Evolutionary conservation across 2,329 filamentous ascomycete genomes (phyloP), one percentile per base, ranked within the genome.

Genomic region (Neonectria ditissima): DNA sequence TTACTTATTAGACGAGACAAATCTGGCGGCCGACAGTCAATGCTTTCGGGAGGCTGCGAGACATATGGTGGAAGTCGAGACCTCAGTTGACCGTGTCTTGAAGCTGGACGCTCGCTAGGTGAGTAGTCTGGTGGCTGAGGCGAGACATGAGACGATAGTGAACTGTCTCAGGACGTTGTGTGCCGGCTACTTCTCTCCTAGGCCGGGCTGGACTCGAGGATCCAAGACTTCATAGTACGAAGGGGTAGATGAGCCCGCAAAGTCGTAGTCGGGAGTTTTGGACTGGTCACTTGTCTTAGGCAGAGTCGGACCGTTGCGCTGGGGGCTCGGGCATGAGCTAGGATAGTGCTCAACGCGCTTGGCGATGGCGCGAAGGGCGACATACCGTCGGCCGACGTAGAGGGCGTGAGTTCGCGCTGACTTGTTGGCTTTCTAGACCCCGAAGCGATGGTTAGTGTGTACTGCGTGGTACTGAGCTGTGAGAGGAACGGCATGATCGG

Each of bases 121-220:
- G 37, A 18, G 20, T 56, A 20, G 45, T 34, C 30, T 59, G 41
- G 18, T 56, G 62, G 45, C 24, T 56, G 30, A 56, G 48, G 58
- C 62, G 65, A 64, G 67, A 65, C 67, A 51, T 30, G 62, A 65
- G 63, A 62, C 58, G 65, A 44, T 45, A 53, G 56, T 51, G 52
- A 54, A 62, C 55, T 66, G 69, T 72, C 70, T 70, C 66, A 69
- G 69, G 69, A 58, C 52, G 41, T 57, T 50, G 55, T 55, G 48
- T 59, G 55, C 65, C 59, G 41, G 16, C 34, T 30, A 61, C 64
- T 54, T 48, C 43, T 41, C 48, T 48, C 45, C 16, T 24, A 57
- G 16, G 30, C 34, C 55, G 54, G 60, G 30, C 39, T 47, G 41
- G 55, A 69, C 39, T 51, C 41, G 55, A 69, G 32, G 43, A 65